Conservation (phyloP, 208 protist genomes). For the Leptomonas pyrrhocoris region DNA sequence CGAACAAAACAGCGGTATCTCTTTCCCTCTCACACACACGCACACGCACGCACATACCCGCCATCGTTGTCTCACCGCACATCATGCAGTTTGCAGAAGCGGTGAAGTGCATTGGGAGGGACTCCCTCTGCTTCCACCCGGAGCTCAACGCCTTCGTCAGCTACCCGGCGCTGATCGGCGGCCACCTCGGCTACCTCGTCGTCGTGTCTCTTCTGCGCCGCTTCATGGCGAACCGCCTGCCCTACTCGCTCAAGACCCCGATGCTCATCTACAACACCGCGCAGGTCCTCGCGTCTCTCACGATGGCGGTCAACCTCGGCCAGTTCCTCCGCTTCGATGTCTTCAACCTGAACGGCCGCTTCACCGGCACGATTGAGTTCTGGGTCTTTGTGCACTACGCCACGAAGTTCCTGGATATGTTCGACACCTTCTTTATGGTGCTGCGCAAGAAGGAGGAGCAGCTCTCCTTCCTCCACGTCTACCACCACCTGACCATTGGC, state of each 20-base stretch:
- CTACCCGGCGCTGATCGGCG: slow-evolving; percentile 54
- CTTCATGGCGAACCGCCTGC: slow-evolving; percentile 56
- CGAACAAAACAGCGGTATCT: too few relatives aligned
- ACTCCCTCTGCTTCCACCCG: slow-evolving; percentile 78
- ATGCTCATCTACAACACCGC: slow-evolving; percentile 89
- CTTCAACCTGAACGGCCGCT: slow-evolving; percentile 82
- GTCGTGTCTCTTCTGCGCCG: slow-evolving; percentile 45
- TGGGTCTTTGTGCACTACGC: slow-evolving; percentile 90
- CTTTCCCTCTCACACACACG: background rate
- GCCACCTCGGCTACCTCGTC: slow-evolving; percentile 68
- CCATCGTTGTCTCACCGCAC: too few relatives aligned
- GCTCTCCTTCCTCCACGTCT: slow-evolving; percentile 90
- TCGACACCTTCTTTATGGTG: slow-evolving; percentile 92
- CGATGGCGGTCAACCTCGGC: slow-evolving; percentile 76
- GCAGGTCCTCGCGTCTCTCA: slow-evolving; percentile 78
- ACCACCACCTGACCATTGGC: slow-evolving; percentile 91
- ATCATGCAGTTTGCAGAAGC: slow-evolving; percentile 18
- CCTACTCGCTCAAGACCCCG: slow-evolving; percentile 47
- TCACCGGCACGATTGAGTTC: slow-evolving; percentile 71
- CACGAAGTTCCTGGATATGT: slow-evolving; percentile 90
- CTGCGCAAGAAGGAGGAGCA: slow-evolving; percentile 86
- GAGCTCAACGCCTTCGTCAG: slow-evolving; percentile 62
- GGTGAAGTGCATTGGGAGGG: slow-evolving; percentile 38
- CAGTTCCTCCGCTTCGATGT: slow-evolving; percentile 52
- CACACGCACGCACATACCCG: too few relatives aligned